Base-by-base conservation (phyloP, 2,329 filamentous ascomycete species). In the Pseudogymnoascus sp. region DNA sequence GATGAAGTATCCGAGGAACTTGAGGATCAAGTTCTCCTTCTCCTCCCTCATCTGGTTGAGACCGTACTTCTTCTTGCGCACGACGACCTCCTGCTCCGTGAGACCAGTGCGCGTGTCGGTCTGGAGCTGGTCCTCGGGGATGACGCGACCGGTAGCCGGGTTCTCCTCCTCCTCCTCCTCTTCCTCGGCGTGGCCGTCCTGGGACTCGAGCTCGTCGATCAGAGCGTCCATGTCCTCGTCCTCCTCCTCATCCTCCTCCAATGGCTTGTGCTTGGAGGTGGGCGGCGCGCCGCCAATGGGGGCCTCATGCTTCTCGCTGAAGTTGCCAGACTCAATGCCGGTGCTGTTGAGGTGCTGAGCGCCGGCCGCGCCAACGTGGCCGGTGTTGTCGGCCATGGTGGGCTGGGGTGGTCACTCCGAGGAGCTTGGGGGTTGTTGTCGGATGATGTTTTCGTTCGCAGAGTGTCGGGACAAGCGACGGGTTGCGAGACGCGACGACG, bases 11-110 rank as follows among this genome's bases (percentile, higher is more conserved):
- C 83, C 82, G 21, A 86, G 72, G 77, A 96, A 96, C 81, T 96
- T 95, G 72, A 95, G 82, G 65, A 93, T 77, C 64, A 92, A 72
- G 72, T 93, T 96, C 77, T 92, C 88, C 78, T 91, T 92, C 80
- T 93, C 89, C 78, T 96, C 90, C 78, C 90, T 92, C 89, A 96
- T 91, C 75, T 91, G 87, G 75, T 96, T 96, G 73, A 90, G 81
- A 75, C 91, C 91, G 75, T 87, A 90, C 76, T 89, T 90, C 79
- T 84, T 87, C 64, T 87, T 83, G 60, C 80, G 79, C 60, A 78
- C 72, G 33, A 78, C 66, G 60, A 92, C 90, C 77, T 96, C 88
- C 50, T 80, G 75, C 64, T 89, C 84, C 13, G 85, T 91, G 7
- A 96, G 82, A 82, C 91, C 90, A 19, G 82, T 77, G 56, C 83